Evolutionary conservation across 2,329 filamentous ascomycete genomes (phyloP).

Genomic region (Sporothrix brasiliensis): DNA sequence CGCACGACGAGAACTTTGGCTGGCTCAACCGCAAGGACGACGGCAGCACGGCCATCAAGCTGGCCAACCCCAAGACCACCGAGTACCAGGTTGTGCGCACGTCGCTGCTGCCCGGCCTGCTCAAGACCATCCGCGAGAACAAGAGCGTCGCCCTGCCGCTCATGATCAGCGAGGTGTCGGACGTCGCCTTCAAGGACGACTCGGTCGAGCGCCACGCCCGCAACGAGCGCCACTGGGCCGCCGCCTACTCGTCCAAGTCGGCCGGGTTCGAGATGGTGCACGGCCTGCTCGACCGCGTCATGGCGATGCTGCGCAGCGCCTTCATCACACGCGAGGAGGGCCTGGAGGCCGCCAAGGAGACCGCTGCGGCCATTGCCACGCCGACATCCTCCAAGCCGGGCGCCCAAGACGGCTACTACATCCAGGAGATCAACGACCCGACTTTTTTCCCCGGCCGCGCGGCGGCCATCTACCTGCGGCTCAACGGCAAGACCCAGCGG

Average conservation of each 20-base stretch:
- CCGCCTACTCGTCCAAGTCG: slow-evolving; percentile 90
- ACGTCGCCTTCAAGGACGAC: slow-evolving; percentile 89
- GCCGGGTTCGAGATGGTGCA: slow-evolving; percentile 96
- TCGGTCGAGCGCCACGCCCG: slow-evolving; percentile 73
- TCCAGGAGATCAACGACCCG: slow-evolving; percentile 85
- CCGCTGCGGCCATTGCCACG: slow-evolving; percentile 49
- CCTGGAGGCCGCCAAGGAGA: slow-evolving; percentile 52
- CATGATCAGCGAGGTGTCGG: slow-evolving; percentile 88
- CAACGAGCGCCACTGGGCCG: slow-evolving; percentile 95
- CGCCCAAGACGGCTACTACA: slow-evolving; percentile 81
- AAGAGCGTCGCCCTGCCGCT: slow-evolving; percentile 85
- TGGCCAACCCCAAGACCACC: slow-evolving; percentile 89
- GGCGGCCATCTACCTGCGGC: slow-evolving; percentile 77
- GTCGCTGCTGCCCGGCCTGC: slow-evolving; percentile 78
- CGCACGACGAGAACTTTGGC: slow-evolving; percentile 95
- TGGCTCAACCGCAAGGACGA: slow-evolving; percentile 92
- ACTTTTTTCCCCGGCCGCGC: slow-evolving; percentile 92
- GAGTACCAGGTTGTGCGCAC: slow-evolving; percentile 95
- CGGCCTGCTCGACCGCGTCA: slow-evolving; percentile 85
- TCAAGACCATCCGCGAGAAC: slow-evolving; percentile 94
- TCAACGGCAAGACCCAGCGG: slow-evolving; percentile 71
- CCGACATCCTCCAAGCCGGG: slow-evolving; percentile 45
- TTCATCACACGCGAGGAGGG: slow-evolving; percentile 79
- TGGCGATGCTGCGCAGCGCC: slow-evolving; percentile 84
- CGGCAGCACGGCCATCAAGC: slow-evolving; percentile 76